Percentiles rank a stretch among this genome's conserved stretches.
Conservation (phyloP, 2,329 filamentous ascomycete genomes). For the Fusarium foetens region DNA sequence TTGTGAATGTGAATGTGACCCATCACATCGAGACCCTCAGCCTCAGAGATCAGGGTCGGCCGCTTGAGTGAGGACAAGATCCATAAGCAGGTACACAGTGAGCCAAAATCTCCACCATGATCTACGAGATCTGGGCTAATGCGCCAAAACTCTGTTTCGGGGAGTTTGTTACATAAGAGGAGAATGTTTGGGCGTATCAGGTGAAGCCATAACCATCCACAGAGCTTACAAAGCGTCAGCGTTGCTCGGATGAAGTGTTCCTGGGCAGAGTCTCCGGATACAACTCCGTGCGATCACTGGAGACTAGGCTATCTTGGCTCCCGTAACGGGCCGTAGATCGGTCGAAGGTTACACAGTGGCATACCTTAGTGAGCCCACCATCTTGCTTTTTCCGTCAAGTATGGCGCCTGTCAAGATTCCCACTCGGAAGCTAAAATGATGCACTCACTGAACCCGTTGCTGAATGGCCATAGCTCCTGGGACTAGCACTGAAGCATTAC, state of each 20-base stretch:
- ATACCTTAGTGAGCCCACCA: slow-evolving; percentile 6
- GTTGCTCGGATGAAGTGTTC: neutral
- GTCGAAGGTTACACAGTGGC: neutral
- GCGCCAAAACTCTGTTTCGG: slow-evolving; percentile 7
- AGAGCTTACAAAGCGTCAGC: neutral
- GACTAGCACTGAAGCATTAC: slow-evolving; percentile 13
- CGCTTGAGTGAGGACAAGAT: neutral
- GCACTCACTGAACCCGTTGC: neutral
- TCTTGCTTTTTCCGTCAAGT: slow-evolving; percentile 17
- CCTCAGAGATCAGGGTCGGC: slow-evolving; percentile 12
- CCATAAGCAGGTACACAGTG: slow-evolving; percentile 5
- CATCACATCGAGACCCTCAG: slow-evolving; percentile 9
- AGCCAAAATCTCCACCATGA: slow-evolving; percentile 3
- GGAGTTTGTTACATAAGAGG: slow-evolving; percentile 1
- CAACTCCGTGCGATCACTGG: neutral
- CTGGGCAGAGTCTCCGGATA: neutral
- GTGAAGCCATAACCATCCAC: neutral
- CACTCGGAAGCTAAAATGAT: slow-evolving; percentile 19
- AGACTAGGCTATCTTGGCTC: neutral
- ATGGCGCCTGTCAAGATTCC: slow-evolving; percentile 14
- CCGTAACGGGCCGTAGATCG: slow-evolving; percentile 8
- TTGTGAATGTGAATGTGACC: neutral
- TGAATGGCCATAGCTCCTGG: slow-evolving; percentile 14
- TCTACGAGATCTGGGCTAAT: slow-evolving; percentile 1
- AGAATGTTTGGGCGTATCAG: slow-evolving; percentile 1